phyloP scores from a whole-genome alignment of 345 rosid species.

The Gossypium bickii region DNA sequence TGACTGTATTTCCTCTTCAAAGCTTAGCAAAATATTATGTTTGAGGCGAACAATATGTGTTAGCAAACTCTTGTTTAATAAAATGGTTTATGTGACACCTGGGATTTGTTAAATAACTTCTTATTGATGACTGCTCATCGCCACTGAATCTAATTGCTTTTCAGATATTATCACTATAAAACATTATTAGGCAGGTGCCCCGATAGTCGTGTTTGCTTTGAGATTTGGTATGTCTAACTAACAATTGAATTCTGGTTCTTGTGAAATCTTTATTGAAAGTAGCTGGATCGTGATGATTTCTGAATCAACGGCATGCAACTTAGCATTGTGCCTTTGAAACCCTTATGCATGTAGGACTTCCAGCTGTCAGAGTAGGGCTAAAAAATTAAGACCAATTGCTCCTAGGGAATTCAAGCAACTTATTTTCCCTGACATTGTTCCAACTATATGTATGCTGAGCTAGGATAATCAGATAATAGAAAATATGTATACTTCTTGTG shows the following conservation, averaged over 20 bases:
- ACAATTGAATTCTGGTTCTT: background rate
- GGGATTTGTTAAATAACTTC: background rate
- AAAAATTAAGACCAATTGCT: background rate
- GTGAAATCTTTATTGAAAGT: slow-evolving; percentile 7
- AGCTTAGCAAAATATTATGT: background rate
- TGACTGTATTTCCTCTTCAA: background rate
- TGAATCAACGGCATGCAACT: background rate
- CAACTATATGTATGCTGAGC: background rate
- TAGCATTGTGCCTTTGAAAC: slow-evolving; percentile 4
- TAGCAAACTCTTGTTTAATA: background rate
- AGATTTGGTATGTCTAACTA: background rate
- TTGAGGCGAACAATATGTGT: background rate
- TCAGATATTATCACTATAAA: too few relatives aligned
- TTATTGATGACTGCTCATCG: background rate
- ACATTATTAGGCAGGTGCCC: background rate
- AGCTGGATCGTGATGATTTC: background rate
- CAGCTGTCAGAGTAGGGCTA: background rate
- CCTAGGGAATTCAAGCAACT: background rate
- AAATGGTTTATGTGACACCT: background rate
- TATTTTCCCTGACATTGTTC: background rate
- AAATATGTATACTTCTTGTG: background rate
- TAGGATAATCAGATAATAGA: background rate
- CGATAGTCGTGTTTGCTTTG: background rate
- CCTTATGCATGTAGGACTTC: background rate
- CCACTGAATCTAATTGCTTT: background rate